phyloP scores from a whole-genome alignment of 2,329 filamentous ascomycete genomes.

The Hymenoscyphus fraxineus region DNA sequence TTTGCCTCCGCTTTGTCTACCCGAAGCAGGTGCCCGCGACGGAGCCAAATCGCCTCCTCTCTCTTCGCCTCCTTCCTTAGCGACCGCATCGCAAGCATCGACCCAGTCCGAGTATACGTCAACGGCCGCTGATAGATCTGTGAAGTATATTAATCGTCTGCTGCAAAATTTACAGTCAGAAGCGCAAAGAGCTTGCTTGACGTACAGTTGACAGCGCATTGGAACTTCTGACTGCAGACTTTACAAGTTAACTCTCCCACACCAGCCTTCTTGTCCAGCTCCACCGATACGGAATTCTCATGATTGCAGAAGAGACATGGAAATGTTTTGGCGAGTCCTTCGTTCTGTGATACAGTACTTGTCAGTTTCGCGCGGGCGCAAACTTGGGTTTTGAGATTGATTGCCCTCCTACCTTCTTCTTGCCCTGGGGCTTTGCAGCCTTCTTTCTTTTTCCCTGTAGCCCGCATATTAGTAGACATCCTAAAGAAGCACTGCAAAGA shows the following conservation, averaged over 20 bases:
- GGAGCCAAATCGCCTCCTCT: conserved; percentile 29
- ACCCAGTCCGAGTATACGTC: conserved; percentile 99
- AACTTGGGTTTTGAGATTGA: neutral
- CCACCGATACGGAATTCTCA: conserved; percentile 85
- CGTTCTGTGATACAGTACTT: conserved; percentile 45
- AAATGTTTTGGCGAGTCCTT: conserved; percentile 77
- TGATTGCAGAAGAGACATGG: conserved; percentile 98
- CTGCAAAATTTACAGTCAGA: conserved; percentile 73
- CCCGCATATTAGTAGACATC: neutral
- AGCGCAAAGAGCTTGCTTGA: conserved; percentile 17
- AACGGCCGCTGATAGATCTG: conserved; percentile 84
- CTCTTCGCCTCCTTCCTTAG: conserved; percentile 53
- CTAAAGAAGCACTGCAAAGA: neutral
- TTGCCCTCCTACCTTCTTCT: conserved; percentile 65
- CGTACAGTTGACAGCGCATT: conserved; percentile 89
- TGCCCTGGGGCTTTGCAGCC: conserved; percentile 75
- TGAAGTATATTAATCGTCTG: conserved; percentile 16
- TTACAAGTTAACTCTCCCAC: conserved; percentile 85
- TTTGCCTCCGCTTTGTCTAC: conserved; percentile 19
- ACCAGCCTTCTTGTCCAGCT: conserved; percentile 89
- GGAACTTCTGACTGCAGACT: conserved; percentile 89
- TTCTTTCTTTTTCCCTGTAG: conserved; percentile 92
- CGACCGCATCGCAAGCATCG: conserved; percentile 79
- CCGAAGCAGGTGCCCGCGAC: conserved; percentile 20
- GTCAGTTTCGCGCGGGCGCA: conserved; percentile 11